Evolutionary conservation across 805 yeast genomes (phyloP).

Genomic region (Kluyveromyces dobzhanskii): DNA sequence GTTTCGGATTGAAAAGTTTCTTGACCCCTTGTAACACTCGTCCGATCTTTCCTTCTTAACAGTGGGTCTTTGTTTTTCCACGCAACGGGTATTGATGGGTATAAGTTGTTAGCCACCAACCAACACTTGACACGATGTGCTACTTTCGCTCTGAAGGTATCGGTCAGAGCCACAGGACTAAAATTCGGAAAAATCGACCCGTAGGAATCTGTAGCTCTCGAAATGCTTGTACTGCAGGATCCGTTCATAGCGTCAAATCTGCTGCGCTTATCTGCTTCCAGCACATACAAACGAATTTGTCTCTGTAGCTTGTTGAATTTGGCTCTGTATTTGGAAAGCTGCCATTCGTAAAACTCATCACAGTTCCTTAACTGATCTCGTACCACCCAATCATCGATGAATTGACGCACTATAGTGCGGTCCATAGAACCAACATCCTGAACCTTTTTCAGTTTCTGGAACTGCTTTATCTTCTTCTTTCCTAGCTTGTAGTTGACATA

Average conservation of each 20-base stretch:
- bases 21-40: conserved; percentile 5
- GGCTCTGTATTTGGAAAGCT: conserved; percentile 18
- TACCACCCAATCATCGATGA: conserved; percentile 28
- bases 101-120: not conserved
- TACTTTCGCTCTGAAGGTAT: not conserved
- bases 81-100: not conserved
- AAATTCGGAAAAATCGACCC: conserved; percentile 4
- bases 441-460: conserved; percentile 6
- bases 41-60: not conserved
- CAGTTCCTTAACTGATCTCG: conserved; percentile 23
- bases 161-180: not conserved
- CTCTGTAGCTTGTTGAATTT: conserved; percentile 18
- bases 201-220: not conserved
- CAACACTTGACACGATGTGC: not conserved
- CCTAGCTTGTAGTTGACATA: conserved; percentile 63
- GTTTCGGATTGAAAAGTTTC: conserved; percentile 9
- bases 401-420: conserved; percentile 16
- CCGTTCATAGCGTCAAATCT: not conserved
- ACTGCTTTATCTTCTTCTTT: conserved; percentile 32
- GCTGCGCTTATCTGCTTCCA: conserved; percentile 1
- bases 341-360: conserved; percentile 27
- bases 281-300: conserved; percentile 14
- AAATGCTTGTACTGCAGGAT: not conserved
- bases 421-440: conserved; percentile 10
- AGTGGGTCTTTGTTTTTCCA: not conserved